Evolutionary conservation across 306 rosid genomes (phyloP).

Genomic region (Calophaca sinica): DNA sequence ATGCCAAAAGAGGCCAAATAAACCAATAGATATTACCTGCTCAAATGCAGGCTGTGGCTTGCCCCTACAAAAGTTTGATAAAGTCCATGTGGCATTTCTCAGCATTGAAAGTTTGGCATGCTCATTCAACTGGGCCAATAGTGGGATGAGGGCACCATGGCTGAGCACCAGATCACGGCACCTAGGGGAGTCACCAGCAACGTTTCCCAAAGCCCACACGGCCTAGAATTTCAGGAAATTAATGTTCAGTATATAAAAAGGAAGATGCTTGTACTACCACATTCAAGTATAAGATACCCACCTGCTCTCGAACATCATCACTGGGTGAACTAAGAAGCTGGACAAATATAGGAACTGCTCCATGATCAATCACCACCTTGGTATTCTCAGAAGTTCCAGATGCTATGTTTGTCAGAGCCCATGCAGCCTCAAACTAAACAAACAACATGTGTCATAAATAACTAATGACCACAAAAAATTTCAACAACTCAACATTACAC

Average conservation of each 20-base stretch:
- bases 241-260: not conserved
- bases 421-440: conserved; percentile 83
- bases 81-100: conserved; percentile 89
- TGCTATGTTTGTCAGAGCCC: conserved; percentile 90
- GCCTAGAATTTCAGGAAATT: conserved; percentile 58
- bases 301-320: conserved; percentile 91
- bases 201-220: conserved; percentile 91
- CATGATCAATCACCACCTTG: conserved; percentile 83
- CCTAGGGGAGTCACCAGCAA: conserved; percentile 88
- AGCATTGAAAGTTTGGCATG: conserved; percentile 80
- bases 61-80: conserved; percentile 88
- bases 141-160: conserved; percentile 70
- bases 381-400: conserved; percentile 89
- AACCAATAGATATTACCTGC: conserved; percentile 53
- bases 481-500: not conserved
- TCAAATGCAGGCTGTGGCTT: conserved; percentile 88
- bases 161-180: conserved; percentile 84
- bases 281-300: conserved; percentile 23
- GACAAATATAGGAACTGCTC: conserved; percentile 83
- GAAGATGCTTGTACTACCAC: not conserved
- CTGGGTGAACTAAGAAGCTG: conserved; percentile 78
- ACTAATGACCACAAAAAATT: conserved; percentile 2
- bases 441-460: not conserved
- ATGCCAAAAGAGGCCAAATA: not conserved
- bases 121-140: conserved; percentile 76